Base-by-base conservation (phyloP, 139 green algal species). In the Coelastrella sp. region DNA sequence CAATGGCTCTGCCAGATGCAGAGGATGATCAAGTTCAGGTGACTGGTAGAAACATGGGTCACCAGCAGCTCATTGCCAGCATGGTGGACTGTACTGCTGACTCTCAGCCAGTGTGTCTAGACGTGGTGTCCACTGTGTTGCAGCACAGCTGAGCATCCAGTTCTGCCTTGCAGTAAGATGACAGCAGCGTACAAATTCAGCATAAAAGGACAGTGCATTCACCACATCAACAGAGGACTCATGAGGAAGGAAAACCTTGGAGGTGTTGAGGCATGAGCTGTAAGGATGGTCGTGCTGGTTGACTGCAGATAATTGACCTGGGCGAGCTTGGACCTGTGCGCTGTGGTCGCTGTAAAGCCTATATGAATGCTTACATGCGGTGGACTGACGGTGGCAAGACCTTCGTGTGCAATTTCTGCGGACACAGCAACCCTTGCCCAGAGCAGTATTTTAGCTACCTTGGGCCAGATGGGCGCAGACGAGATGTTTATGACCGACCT, bases 281-380 rank as follows among this genome's bases (percentile, higher is more conserved):
- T n/a, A n/a, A n/a, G n/a, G n/a, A n/a, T n/a, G n/a, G n/a, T n/a
- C n/a, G n/a, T n/a, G n/a, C 53, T 64, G 27, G 53, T 64, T 64
- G 27, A 21, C 30, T 62, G 6, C 89, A 94, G 89, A 87, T 95
- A n/a, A 91, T 95, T 2, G 94, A 97, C 89, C 89, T 92, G 30
- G 87, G 89, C 1, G 79, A 91, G 66, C 13, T 57, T 13, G 96
- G 96, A 17, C 96, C 96, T 2, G 63, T 98, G 69, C 91, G 96
- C 34, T 98, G 96, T 87, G 50, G 37, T 15, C 78, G 88, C 40
- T 98, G 96, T 93, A 95, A 96, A 86, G 96, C 96, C 1, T 98
- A 98, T 91, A 93, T 98, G 82, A 97, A 97, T 88, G 92, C 95
- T 25, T 97, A 92, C 89, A 94, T 98, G 89, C 89, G 90, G 23